A percentile compares a stretch with the other conserved stretches of the same genome.
Conservation (phyloP, 129 eudicot species). For the Saussurea involucrata region DNA sequence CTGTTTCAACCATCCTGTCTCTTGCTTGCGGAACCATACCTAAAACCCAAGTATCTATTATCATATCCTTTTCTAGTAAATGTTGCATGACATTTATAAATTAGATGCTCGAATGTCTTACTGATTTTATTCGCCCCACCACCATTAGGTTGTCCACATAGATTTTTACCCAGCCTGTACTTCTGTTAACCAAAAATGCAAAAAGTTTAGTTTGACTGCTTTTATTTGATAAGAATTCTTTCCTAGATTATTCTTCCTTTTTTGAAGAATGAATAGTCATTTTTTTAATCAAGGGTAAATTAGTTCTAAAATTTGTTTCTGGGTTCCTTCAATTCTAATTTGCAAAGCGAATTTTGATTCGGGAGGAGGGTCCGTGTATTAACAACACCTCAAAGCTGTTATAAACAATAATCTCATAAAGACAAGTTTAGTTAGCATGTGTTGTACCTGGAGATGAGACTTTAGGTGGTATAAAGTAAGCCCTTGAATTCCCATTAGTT, state of each 20-base stretch:
- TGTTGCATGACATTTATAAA: background rate
- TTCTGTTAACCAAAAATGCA: conserved; percentile 48
- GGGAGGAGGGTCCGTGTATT: background rate
- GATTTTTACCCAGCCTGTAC: conserved; percentile 84
- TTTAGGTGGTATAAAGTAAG: conserved; percentile 91
- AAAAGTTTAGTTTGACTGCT: conserved; percentile 4
- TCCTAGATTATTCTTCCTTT: background rate
- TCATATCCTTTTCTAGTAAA: background rate
- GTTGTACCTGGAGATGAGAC: conserved; percentile 90
- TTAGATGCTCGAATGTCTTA: conserved; percentile 25
- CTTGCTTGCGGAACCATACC: conserved; percentile 35
- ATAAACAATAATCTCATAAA: background rate
- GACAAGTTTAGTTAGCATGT: conserved; percentile 6
- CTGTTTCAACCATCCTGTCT: conserved; percentile 41
- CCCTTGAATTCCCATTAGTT: conserved; percentile 95
- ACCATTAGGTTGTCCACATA: conserved; percentile 59
- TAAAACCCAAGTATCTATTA: conserved; percentile 13
- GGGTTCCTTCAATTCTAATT: background rate
- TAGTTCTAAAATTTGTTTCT: background rate
- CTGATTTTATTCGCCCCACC: conserved; percentile 58
- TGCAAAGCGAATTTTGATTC: background rate
- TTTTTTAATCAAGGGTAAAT: background rate
- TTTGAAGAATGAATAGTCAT: background rate
- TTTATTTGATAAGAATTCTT: background rate
- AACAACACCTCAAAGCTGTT: background rate